Evolutionary conservation across 108 stramenopile species (phyloP), one percentile per base, ranked within the genome.

Genomic region (Discostella pseudostelligera): DNA sequence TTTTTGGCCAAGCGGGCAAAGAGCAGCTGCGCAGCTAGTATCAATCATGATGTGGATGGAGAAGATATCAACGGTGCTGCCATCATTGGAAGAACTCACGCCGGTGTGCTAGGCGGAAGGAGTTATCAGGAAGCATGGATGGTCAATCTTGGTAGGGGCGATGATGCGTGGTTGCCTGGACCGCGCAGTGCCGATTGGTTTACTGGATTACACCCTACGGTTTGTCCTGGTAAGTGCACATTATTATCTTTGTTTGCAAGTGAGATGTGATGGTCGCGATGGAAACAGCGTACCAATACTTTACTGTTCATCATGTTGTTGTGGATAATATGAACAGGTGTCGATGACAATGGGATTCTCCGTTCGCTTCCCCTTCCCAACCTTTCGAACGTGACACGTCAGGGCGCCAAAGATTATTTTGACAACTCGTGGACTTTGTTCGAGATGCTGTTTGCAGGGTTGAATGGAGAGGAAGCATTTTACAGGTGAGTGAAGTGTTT

Each of bases 381-480:
- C 57, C 70, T 92, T 58, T 72, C 72, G 37, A 46, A 42, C n/a
- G 84, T 90, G n/a, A 90, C 89, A 10, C 88, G 88, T 22, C 67
- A 86, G 22, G 53, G 79, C 32, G 80, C 84, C 11, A 74, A 80
- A 69, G 88, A 84, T 45, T 97, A 97, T 58, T 96, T 97, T 69
- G 90, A 96, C 67, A 97, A 97, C 65, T 85, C 91, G 4, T 97
- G 95, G 95, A 79, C 89, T 20, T 71, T 97, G 49, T 94, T 84
- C 20, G 95, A 96, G 70, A 87, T 85, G 11, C 65, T 97, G 54
- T 94, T 97, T 78, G 83, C 91, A 12, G 86, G 84, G 11, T 67
- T 97, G 28, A 89, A 91, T n/a, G 93, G 94, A 6, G 94, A 95
- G 59, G 93, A 94, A 62, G 77, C 81, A 11, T 97, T 96, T 57